Conservation (phyloP, 2,329 filamentous ascomycete species). For the Dissoconium aciculare region DNA sequence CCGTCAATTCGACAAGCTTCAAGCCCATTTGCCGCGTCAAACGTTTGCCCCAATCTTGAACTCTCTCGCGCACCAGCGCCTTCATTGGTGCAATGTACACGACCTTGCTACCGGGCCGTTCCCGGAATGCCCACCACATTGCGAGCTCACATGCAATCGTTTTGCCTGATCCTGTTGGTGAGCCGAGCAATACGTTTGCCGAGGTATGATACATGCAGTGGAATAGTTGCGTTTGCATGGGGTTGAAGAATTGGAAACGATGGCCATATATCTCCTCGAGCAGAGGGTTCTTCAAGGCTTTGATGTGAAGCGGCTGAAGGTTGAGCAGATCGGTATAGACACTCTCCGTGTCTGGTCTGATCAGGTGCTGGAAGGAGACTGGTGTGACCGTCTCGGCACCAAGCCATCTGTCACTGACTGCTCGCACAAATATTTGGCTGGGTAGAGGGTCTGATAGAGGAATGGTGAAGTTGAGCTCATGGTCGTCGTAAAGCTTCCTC, state of each 20-base stretch:
- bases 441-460: slow-evolving; percentile 85
- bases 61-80: slow-evolving; percentile 86
- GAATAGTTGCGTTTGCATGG: slow-evolving; percentile 98
- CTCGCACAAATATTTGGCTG: slow-evolving; percentile 88
- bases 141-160: slow-evolving; percentile 90
- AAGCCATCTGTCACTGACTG: slow-evolving; percentile 89
- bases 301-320: slow-evolving; percentile 74
- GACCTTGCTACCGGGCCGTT: slow-evolving; percentile 87
- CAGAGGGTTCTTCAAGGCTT: slow-evolving; percentile 70
- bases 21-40: slow-evolving; percentile 71
- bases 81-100: slow-evolving; percentile 99
- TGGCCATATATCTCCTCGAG: slow-evolving; percentile 79
- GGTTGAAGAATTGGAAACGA: slow-evolving; percentile 93
- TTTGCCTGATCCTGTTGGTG: slow-evolving; percentile 93
- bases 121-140: slow-evolving; percentile 99
- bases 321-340: slow-evolving; percentile 91
- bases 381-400: slow-evolving; percentile 91
- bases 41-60: slow-evolving; percentile 82
- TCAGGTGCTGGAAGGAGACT: slow-evolving; percentile 94
- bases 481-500: slow-evolving; percentile 84
- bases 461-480: slow-evolving; percentile 96
- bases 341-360: slow-evolving; percentile 91
- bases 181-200: slow-evolving; percentile 84
- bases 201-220: slow-evolving; percentile 88
- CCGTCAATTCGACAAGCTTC: slow-evolving; percentile 87